Evolutionary conservation across 2,329 filamentous ascomycete genomes (phyloP).

Genomic region (Amesomyces nigricolor): DNA sequence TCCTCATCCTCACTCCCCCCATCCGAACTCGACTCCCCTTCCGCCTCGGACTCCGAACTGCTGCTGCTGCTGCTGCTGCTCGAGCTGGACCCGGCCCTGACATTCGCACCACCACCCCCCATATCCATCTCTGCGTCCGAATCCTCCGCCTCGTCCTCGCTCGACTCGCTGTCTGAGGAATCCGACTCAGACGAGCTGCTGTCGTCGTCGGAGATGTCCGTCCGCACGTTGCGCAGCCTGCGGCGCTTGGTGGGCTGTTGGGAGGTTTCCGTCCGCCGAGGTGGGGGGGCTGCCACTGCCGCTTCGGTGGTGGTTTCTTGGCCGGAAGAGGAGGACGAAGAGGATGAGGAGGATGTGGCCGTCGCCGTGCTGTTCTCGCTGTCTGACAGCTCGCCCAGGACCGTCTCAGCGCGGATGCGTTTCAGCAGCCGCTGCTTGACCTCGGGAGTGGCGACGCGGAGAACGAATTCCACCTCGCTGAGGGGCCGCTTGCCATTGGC

Average conservation of each 20-base stretch:
- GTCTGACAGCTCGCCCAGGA: constrained; percentile 51
- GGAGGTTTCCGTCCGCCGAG: constrained; percentile 39
- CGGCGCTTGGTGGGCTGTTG: constrained; percentile 43
- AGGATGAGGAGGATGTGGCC: constrained; percentile 27
- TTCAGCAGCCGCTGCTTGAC: constrained; percentile 54
- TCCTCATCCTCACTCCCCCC: constrained; percentile 15
- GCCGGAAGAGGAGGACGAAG: constrained; percentile 19
- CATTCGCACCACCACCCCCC: constrained; percentile 5
- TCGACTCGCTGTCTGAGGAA: constrained; percentile 26
- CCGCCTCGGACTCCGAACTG: constrained; percentile 25
- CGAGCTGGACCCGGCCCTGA: constrained; percentile 20
- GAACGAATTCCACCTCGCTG: constrained; percentile 48
- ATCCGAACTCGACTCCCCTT: constrained; percentile 16
- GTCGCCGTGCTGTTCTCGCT: constrained; percentile 36
- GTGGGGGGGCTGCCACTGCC: neutral
- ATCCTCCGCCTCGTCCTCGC: constrained; percentile 24
- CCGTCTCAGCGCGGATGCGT: constrained; percentile 57
- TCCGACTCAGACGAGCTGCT: constrained; percentile 37
- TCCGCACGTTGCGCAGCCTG: constrained; percentile 48
- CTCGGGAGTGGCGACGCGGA: constrained; percentile 44
- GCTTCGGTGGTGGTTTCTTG: neutral
- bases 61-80: constrained; percentile 27
- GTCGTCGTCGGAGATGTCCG: constrained; percentile 40
- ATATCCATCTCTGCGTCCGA: constrained; percentile 25
- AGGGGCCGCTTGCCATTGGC: constrained; percentile 45